Conservation (phyloP, 805 yeast species). For the Candida xiaguanensis region DNA sequence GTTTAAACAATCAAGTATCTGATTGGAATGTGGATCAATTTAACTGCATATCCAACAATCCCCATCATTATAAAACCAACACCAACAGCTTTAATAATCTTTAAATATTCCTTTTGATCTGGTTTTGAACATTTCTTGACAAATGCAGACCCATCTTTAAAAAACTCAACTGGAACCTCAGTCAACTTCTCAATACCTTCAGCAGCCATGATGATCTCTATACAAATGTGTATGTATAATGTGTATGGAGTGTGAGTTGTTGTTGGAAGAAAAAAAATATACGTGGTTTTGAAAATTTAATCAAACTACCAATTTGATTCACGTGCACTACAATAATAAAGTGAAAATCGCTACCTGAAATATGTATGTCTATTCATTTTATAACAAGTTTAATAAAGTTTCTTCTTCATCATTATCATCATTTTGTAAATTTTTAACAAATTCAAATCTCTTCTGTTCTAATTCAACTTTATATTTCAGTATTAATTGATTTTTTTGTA, state of each 20-base stretch:
- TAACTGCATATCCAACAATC: constrained; percentile 92
- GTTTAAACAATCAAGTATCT: constrained; percentile 91
- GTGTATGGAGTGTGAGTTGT: neutral
- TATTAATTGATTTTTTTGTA: constrained; percentile 18
- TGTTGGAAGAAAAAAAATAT: constrained; percentile 5
- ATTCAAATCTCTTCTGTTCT: constrained; percentile 21
- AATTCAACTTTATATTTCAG: constrained; percentile 13
- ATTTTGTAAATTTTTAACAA: constrained; percentile 20
- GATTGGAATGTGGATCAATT: constrained; percentile 91
- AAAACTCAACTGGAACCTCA: constrained; percentile 86
- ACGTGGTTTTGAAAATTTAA: constrained; percentile 3
- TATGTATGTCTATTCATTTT: neutral
- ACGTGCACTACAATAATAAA: neutral
- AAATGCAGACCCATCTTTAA: constrained; percentile 88
- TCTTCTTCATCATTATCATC: constrained; percentile 21
- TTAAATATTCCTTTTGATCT: constrained; percentile 77
- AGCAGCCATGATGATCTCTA: constrained; percentile 37
- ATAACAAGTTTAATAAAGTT: constrained; percentile 24
- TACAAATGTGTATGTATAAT: neutral
- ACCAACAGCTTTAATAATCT: constrained; percentile 93
- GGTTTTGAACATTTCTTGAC: constrained; percentile 93
- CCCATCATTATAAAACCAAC: constrained; percentile 97
- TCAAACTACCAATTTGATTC: neutral
- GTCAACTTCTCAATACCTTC: constrained; percentile 72
- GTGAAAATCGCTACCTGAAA: neutral